Percentiles rank a stretch among this genome's conserved stretches.
Conservation (phyloP, 2,329 filamentous ascomycete genomes). For the Epichloe scottii region DNA sequence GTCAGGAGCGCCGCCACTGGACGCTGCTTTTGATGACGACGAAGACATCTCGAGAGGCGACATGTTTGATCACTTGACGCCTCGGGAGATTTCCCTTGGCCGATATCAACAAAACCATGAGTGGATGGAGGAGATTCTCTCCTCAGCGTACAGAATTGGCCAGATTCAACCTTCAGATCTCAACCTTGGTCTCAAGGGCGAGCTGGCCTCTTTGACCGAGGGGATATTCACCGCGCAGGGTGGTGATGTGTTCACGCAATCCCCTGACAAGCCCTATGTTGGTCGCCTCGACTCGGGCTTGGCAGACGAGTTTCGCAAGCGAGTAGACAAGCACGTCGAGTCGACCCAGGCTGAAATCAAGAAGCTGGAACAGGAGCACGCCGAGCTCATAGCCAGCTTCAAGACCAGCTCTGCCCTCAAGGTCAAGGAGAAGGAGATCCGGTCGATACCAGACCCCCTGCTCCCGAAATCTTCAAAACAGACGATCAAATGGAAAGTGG, state of each 20-base stretch:
- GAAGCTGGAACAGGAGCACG: conserved; percentile 69
- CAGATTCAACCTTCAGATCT: conserved; percentile 83
- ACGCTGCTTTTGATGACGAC: conserved; percentile 61
- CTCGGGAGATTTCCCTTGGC: conserved; percentile 74
- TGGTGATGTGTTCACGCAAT: conserved; percentile 31
- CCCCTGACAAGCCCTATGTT: conserved; percentile 46
- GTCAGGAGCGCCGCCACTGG: conserved; percentile 26
- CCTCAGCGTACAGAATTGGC: conserved; percentile 73
- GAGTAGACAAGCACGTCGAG: conserved; percentile 59
- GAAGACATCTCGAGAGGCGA: conserved; percentile 83
- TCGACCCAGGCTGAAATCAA: conserved; percentile 73
- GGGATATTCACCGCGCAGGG: conserved; percentile 65
- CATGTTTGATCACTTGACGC: conserved; percentile 78
- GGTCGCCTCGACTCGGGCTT: conserved; percentile 58
- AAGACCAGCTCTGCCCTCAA: conserved; percentile 58
- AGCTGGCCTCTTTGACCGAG: conserved; percentile 68
- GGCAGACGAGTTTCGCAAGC: conserved; percentile 71
- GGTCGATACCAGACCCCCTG: conserved; percentile 50
- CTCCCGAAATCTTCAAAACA: conserved; percentile 49
- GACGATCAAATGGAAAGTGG: conserved; percentile 42
- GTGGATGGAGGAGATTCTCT: conserved; percentile 97
- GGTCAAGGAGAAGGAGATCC: conserved; percentile 63
- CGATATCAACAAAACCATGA: conserved; percentile 93
- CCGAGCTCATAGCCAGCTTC: conserved; percentile 60
- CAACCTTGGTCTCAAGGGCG: conserved; percentile 72